Evolutionary conservation across 176 grass and related monocot genomes (phyloP), one percentile per base, ranked within the genome.

Genomic region (Areca catechu): DNA sequence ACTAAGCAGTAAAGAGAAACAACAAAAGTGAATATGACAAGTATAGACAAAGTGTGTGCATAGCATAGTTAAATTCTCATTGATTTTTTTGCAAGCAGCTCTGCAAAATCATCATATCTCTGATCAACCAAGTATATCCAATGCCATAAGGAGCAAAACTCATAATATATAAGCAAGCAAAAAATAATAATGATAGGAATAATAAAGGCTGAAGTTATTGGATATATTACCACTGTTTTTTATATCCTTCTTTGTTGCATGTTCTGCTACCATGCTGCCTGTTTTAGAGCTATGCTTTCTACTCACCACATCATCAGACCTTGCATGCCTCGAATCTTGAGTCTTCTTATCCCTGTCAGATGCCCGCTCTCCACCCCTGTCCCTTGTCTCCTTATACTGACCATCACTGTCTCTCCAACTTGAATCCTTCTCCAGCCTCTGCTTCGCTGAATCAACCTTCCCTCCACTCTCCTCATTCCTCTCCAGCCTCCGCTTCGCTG

Each of bases 301-400:
- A 68, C 72, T 77, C 48, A 62, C 22, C 5, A 60, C 80, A 77
- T 82, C 80, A 21, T 90, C 91, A 71, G 85, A 89, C 62, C 57
- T 90, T 24, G 86, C 91, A 61, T 86, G 74, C 56, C 86, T 85
- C 19, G 68, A 60, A 82, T 90, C 86, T 53, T 85, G 81, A 16
- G 71, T 73, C 19, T 83, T 86, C 77, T 72, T 86, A 24, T 89
- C 80, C 60, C 81, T 83, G 22, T 84, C 80, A 30, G 64, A 66
- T 7, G 71, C 80, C 56, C 80, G 79, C 57, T 68, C 83, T 68
- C 77, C 85, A 20, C 78, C 81, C 0, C 9, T 80, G 57, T 98
- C 88, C 65, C 75, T 88, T 53, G 79, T 84, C 70, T 88, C 87
- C 72, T 83, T 91, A 9, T 83, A 72, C 51, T 79, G 78, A 19